Evolutionary conservation across 2,329 filamentous ascomycete species (phyloP), one percentile per base, ranked within the genome.

Genomic region (Hymenoscyphus occultus): DNA sequence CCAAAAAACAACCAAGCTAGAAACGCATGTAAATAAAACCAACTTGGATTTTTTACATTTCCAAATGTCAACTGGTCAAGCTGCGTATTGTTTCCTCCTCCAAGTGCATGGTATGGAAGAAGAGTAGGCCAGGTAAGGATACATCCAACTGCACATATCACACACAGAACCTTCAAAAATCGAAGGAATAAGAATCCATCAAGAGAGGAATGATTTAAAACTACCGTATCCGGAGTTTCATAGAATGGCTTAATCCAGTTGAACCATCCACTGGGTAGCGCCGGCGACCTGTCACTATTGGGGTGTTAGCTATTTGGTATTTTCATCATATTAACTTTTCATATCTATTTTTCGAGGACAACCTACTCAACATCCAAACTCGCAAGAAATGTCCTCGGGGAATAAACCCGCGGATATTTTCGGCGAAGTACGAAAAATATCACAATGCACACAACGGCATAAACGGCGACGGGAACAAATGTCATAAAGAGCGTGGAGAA

Each of bases 121-220:
- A 90, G 76, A 22, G 90, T 80, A 0, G 88, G 87, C 82, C 84
- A 89, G 28, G 86, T 89, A 56, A 90, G 81, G 54, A 78, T 76
- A 68, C 81, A 85, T 61, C 88, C 88, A 10, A 89, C 83, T 45
- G 88, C 77, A 71, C 85, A 87, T 69, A 87, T 85, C 59, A 86
- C 78, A 54, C 85, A 81, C 22, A 83, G 75, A 35, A 88, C 81
- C 74, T 88, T 88, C 62, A 90, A 77, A 70, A 88, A 88, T 31
- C 88, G 85, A 22, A 90, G 79, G 70, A 89, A 83, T 12, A 90
- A 79, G 72, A 86, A 90, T 12, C 83, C 85, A 74, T 90, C 88
- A 65, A 90, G 80, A 0, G 86, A 87, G 71, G 86, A 84, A 72
- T 90, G 86, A 67, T 88, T 86, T 48, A 90, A 79, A 19, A 88